phyloP scores from a whole-genome alignment of 2,329 filamentous ascomycete genomes.

The Grosmannia clavigera region DNA sequence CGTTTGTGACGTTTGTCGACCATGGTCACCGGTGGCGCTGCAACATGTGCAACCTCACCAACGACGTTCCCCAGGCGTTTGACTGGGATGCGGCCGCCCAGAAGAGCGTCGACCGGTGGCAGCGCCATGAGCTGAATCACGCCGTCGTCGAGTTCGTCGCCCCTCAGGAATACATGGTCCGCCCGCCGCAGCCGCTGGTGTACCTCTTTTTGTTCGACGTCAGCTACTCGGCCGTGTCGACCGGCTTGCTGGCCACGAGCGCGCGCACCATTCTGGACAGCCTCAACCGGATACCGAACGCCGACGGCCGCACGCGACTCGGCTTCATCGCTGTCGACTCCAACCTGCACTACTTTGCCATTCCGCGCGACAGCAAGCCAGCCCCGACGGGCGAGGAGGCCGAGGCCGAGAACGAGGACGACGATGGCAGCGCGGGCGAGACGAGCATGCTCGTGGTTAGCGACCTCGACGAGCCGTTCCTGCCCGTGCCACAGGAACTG shows the following conservation, averaged over 20 bases:
- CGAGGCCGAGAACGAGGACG: conserved; percentile 46
- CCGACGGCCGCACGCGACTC: conserved; percentile 79
- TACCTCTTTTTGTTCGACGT: conserved; percentile 95
- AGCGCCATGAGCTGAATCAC: conserved; percentile 85
- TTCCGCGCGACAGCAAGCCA: conserved; percentile 37
- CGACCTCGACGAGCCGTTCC: conserved; percentile 90
- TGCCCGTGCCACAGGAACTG: conserved; percentile 85
- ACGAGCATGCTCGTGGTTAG: conserved; percentile 88
- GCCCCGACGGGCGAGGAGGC: conserved; percentile 1
- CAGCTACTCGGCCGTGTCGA: conserved; percentile 80
- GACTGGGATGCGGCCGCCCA: conserved; percentile 94
- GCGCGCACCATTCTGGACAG: conserved; percentile 92
- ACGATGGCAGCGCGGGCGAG: conserved; percentile 50
- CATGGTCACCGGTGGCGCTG: conserved; percentile 97
- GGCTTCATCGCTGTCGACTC: conserved; percentile 95
- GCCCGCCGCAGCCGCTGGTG: conserved; percentile 86
- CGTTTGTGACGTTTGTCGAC: conserved; percentile 91
- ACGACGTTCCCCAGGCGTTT: conserved; percentile 97
- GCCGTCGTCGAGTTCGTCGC: conserved; percentile 96
- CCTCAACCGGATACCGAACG: conserved; percentile 94
- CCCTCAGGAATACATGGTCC: conserved; percentile 98
- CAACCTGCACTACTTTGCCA: conserved; percentile 89
- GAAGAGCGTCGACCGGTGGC: conserved; percentile 84
- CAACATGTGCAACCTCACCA: conserved; percentile 99
- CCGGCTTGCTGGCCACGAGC: conserved; percentile 79